These are phyloP conservation scores for Castanopsis chinensis DNA, from an alignment of 306 rosid genomes.

Conservation along the genomic window DNA sequence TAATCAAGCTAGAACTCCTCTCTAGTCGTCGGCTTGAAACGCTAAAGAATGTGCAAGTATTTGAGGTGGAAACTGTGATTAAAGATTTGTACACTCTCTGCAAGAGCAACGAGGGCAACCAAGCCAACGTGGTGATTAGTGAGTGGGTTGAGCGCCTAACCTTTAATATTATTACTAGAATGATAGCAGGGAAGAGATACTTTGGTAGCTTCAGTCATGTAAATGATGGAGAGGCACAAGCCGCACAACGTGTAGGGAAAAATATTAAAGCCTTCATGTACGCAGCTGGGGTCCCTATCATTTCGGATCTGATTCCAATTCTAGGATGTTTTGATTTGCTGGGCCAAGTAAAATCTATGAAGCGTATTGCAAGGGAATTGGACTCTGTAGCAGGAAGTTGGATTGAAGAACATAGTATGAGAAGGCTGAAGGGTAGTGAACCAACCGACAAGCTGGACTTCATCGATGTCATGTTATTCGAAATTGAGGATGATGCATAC, in stretches of 20 bases:
- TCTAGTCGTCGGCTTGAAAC: no score
- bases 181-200: neutral
- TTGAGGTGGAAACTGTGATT: no score
- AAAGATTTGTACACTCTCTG: no score
- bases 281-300: neutral
- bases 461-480: constrained; percentile 30
- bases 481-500: constrained; percentile 7
- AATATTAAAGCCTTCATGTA: constrained; percentile 17
- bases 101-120: no score
- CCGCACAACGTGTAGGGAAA: neutral
- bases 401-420: constrained; percentile 22
- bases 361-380: constrained; percentile 13
- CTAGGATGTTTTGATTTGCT: constrained; percentile 22
- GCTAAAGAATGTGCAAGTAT: no score
- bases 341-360: constrained; percentile 19
- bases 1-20: no score
- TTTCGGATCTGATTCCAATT: constrained; percentile 14
- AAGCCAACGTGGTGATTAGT: no score
- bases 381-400: constrained; percentile 13
- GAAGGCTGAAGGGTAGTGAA: neutral
- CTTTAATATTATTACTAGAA: no score
- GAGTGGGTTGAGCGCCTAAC: no score
- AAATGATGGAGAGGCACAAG: constrained; percentile 13
- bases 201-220: neutral
- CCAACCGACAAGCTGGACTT: constrained; percentile 19